Evolutionary conservation across 2,329 filamentous ascomycete genomes (phyloP), one percentile per base, ranked within the genome.

Genomic region (Zalaria obscura): DNA sequence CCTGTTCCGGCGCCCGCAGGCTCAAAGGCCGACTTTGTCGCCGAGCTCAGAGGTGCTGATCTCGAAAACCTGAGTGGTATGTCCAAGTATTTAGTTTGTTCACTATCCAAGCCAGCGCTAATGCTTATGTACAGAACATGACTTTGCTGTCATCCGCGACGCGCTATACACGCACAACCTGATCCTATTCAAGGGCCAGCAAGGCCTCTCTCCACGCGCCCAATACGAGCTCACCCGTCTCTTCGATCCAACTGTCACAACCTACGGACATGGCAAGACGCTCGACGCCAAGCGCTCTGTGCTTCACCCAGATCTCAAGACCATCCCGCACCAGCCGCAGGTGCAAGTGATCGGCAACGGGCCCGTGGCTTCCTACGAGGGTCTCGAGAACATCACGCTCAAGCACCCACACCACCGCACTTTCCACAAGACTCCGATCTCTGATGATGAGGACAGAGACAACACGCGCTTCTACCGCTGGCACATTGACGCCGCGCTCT

Each of bases 321-420:
- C 83, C 0, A 75, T 88, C 35, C 82, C 83, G 0, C 78, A 84
- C 50, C 83, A 88, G 56, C 80, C 83, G 0, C 81, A 88, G 56
- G 79, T 84, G 1, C 83, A 88, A 53, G 77, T 87, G 41, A 87
- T 88, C 46, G 83, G 83, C 34, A 85, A 88, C 52, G 83, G 83
- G 4, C 70, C 73, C 37, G 70, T 88, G 1, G 57, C 70, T 1
- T 70, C 73, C 28, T 87, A 85, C 51, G 81, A 87, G 55, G 83
- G 82, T 1, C 64, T 88, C 6, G 61, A 70, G 49, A 68, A 86
- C 55, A 71, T 87, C 47, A 73, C 65, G 29, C 70, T 88, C 28
- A 73, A 73, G 42, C 83, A 88, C 54, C 83, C 83, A 4, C 83
- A 88, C 54, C 83, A 88, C 65, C 72, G 71, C 44, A 85, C 78